A percentile compares a stretch with the other conserved stretches of the same genome.
Evolutionary conservation across 177 flowering plant species (phyloP).

Genomic region (Vitis hybrid): DNA sequence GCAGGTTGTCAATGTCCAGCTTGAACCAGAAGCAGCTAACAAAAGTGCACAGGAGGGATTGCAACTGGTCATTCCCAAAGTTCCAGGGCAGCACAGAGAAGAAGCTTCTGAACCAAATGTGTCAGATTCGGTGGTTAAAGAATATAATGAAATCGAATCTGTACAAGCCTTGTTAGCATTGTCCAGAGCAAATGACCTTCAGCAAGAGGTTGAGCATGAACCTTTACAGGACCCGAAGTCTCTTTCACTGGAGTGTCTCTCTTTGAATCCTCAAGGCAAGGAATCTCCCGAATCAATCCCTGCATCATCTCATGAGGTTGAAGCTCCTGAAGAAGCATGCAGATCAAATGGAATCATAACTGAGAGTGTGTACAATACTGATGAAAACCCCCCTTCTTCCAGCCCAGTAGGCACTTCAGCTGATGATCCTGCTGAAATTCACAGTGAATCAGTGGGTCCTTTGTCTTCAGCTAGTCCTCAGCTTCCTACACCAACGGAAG

Average conservation of each 20-base stretch:
- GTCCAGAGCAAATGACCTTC: slow-evolving; percentile 15
- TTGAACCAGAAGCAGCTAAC: slow-evolving; percentile 21
- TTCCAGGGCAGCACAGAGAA: slow-evolving; percentile 15
- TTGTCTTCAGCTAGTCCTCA: no score
- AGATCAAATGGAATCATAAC: slow-evolving; percentile 21
- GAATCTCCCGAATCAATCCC: slow-evolving; percentile 20
- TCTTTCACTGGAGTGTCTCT: slow-evolving; percentile 39
- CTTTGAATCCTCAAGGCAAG: slow-evolving; percentile 32
- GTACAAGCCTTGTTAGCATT: slow-evolving; percentile 11
- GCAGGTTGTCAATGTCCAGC: slow-evolving; percentile 15
- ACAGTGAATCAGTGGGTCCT: no score
- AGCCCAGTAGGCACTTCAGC: slow-evolving; percentile 13
- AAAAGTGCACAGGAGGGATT: slow-evolving; percentile 10
- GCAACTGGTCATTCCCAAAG: slow-evolving; percentile 17
- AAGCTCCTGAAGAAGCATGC: slow-evolving; percentile 20
- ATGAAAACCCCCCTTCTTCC: slow-evolving; percentile 13
- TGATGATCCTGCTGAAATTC: slow-evolving; percentile 13
- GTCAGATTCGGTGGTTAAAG: slow-evolving; percentile 2
- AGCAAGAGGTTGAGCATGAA: slow-evolving; percentile 21
- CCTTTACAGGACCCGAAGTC: slow-evolving; percentile 24
- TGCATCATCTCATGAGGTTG: slow-evolving; percentile 20
- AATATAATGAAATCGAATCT: slow-evolving; percentile 19
- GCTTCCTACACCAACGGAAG: no score
- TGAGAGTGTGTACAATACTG: slow-evolving; percentile 12
- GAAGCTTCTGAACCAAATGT: slow-evolving; percentile 13